Base-by-base conservation (phyloP, 371 early-diverging fungal genomes). In the Mortierella sp. region DNA sequence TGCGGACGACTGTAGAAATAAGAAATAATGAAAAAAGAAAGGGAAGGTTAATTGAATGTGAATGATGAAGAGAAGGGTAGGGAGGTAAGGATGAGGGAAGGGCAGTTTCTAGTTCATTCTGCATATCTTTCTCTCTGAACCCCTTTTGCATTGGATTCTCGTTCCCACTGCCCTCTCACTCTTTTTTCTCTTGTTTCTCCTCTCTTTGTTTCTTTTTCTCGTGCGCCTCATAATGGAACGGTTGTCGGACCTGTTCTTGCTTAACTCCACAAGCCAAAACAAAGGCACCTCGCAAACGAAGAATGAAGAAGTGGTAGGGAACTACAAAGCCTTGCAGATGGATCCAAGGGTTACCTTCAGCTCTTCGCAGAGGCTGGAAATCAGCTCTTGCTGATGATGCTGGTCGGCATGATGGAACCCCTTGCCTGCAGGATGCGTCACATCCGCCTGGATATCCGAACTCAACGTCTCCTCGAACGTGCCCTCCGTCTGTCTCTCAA, bases 351-450 rank as follows among this genome's bases (percentile, higher is more conserved):
- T 51, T 75, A 83, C 83, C 83, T 83, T 83, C 77, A 83, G 75
- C 76, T 83, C 80, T 21, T 83, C 72, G 21, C 80, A 48, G 35
- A 83, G 76, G 72, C 77, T 83, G 8, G 76, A 56, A n/a, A 77
- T 70, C 80, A 83, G 60, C 72, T 83, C 83, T 18, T 70, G 80
- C 38, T 71, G 29, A 27, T n/a, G 24, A 24, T 65, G 29, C 14
- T 70, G 70, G 32, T 51, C 56, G 46, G 41, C 12, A 38, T 51
- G 24, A 21, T 68, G n/a, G 35, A 63, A 63, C 1, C 2, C 32
- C 24, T 71, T 71, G 58, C 54, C 72, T 7, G 60, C 48, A 21
- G 82, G 71, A 48, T 78, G 73, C 24, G 73, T 49, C 41, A 83
- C 58, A 29, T 80, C 80, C 5, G 77, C 83, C 35, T 77, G 58